Percentiles rank a stretch among this genome's conserved stretches.
Conservation (phyloP, 2,329 filamentous ascomycete genomes). For the Beauveria australis region DNA sequence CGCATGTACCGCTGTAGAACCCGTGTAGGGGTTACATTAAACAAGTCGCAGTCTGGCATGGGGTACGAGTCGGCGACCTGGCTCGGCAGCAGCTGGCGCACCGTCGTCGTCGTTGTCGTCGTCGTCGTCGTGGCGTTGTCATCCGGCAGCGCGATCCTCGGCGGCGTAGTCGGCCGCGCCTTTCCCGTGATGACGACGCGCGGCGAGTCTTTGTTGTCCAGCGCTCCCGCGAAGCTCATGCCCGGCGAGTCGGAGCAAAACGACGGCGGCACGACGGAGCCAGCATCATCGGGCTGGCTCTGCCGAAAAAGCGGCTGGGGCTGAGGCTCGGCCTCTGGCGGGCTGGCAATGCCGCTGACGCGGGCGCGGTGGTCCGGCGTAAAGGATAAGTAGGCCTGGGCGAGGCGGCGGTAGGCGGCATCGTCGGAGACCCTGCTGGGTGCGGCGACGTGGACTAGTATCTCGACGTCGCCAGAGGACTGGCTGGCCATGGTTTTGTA, state of each 20-base stretch:
- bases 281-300: neutral
- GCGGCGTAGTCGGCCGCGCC: neutral
- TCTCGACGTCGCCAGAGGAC: slow-evolving; percentile 33
- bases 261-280: slow-evolving; percentile 12
- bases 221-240: slow-evolving; percentile 36
- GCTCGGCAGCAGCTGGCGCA: slow-evolving; percentile 35
- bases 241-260: slow-evolving; percentile 28
- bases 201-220: slow-evolving; percentile 35
- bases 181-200: slow-evolving; percentile 16
- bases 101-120: slow-evolving; percentile 21
- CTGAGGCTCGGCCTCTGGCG: neutral
- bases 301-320: neutral
- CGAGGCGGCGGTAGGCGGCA: slow-evolving; percentile 38
- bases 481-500: slow-evolving; percentile 19
- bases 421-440: slow-evolving; percentile 42
- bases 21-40: slow-evolving; percentile 37
- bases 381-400: slow-evolving; percentile 44
- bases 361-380: slow-evolving; percentile 20
- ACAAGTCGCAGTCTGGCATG: slow-evolving; percentile 23
- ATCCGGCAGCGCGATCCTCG: neutral
- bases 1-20: slow-evolving; percentile 42
- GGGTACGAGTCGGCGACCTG: slow-evolving; percentile 48
- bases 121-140: slow-evolving; percentile 18
- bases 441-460: slow-evolving; percentile 48
- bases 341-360: neutral